Evolutionary conservation across 2,329 filamentous ascomycete genomes (phyloP), one percentile per base, ranked within the genome.

Genomic region (Cyanodermella asteris): DNA sequence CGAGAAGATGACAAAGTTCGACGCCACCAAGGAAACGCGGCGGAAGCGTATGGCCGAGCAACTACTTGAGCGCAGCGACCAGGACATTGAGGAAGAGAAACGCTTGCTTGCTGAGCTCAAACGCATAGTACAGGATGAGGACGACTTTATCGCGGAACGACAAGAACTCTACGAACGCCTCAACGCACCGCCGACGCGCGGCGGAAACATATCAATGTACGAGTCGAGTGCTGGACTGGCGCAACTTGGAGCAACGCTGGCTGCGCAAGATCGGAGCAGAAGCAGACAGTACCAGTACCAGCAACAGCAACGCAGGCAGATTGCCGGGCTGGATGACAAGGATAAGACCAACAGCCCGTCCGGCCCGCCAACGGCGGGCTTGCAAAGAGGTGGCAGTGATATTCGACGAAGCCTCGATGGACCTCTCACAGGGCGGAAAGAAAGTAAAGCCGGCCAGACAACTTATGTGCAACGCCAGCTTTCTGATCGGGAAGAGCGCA

Each of bases 51-150:
- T 91, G 39, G 84, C 81, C 4, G 64, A 75, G 34, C 69, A 73
- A 24, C 67, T 82, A 23, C 62, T 94, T 34, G 67, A 71, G 23
- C 67, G 87, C 20, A 75, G 72, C 6, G 72, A 71, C 33, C 80
- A 91, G 34, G 84, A 97, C 49, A 76, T 84, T 14, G 71, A 77
- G 33, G 87, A 97, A 46, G 87, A 97, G 50, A 76, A 90, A 38
- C 73, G 78, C 17, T 55, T 97, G 3, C 61, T 97, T 11, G 63
- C 84, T 30, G 87, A 97, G 44, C 66, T 97, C 28, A 81, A 90
- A 41, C 73, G 87, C 30, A 94, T 97, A 36, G 66, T 91, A 40
- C 72, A 76, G 33, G 71, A 81, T 31, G 77, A 82, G 34, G 76
- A 87, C 36, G 71, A 69, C 29, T 73, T 94, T 42, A 78, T 90